Evolutionary conservation across 495 filamentous ascomycete genomes (phyloP).

Genomic region (Neurospora hispaniola): DNA sequence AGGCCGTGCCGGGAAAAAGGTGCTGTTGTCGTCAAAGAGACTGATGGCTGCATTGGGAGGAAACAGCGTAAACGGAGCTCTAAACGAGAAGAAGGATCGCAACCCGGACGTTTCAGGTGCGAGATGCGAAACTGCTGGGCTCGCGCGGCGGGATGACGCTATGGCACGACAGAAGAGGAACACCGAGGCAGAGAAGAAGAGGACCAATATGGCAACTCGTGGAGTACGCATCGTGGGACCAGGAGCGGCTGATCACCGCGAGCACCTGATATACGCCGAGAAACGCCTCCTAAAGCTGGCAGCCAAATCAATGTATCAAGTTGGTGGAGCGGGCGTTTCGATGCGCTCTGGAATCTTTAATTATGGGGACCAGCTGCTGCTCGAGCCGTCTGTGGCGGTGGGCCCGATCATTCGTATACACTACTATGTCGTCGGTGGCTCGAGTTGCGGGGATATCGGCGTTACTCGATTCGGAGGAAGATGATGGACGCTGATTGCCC

Average conservation of each 20-base stretch:
- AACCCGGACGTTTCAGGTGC: conserved; percentile 25
- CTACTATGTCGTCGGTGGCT: background rate
- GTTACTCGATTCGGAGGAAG: background rate
- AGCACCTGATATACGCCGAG: background rate
- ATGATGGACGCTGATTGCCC: background rate
- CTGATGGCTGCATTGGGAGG: conserved; percentile 91
- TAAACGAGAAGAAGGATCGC: conserved; percentile 37
- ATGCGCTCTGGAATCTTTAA: background rate
- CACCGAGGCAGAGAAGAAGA: conserved; percentile 36
- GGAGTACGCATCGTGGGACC: conserved; percentile 34
- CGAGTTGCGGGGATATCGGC: background rate
- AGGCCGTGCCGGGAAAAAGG: conserved; percentile 85
- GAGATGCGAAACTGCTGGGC: conserved; percentile 15
- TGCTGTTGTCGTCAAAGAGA: conserved; percentile 94
- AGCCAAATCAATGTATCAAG: background rate
- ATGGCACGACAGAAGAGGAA: conserved; percentile 38
- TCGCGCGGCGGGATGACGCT: conserved; percentile 20
- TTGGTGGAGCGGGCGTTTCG: background rate
- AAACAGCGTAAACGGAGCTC: conserved; percentile 61
- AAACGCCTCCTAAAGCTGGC: background rate
- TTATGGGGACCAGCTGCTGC: background rate
- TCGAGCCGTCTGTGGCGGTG: conserved; percentile 1
- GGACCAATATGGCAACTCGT: conserved; percentile 33
- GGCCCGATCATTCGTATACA: conserved; percentile 2
- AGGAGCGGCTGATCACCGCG: background rate